Percentiles rank a stretch among this genome's conserved stretches.
Evolutionary conservation across 805 yeast genomes (phyloP).

Genomic region (Zygoascus tannicola): DNA sequence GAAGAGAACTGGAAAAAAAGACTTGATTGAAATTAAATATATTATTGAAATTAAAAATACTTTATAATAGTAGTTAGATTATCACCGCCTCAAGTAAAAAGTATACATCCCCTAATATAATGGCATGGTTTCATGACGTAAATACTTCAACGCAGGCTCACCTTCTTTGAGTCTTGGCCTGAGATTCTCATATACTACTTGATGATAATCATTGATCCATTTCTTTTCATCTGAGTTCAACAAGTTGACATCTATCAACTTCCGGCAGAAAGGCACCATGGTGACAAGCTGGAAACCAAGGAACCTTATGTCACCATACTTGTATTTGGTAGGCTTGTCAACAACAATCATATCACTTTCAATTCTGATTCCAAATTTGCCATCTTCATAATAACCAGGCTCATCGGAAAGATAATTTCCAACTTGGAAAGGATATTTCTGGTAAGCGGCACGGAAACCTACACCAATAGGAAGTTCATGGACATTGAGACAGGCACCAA

Average conservation of each 20-base stretch:
- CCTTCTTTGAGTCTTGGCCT: constrained; percentile 46
- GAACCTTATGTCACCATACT: constrained; percentile 48
- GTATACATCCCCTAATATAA: constrained; percentile 10
- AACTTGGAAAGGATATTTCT: constrained; percentile 41
- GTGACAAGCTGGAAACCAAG: constrained; percentile 78
- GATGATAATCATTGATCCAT: constrained; percentile 65
- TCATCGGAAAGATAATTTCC: constrained; percentile 85
- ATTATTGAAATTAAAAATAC: too few species aligned
- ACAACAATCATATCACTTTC: constrained; percentile 70
- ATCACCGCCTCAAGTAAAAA: too few species aligned
- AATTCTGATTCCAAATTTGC: constrained; percentile 81
- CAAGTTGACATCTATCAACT: constrained; percentile 53
- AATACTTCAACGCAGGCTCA: constrained; percentile 58
- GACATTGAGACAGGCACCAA: constrained; percentile 84
- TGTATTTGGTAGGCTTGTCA: constrained; percentile 31
- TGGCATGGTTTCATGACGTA: constrained; percentile 53
- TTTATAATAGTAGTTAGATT: too few species aligned
- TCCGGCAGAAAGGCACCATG: constrained; percentile 69
- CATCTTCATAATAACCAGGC: constrained; percentile 89
- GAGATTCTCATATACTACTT: constrained; percentile 43
- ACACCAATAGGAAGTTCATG: constrained; percentile 93
- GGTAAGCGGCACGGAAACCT: constrained; percentile 41
- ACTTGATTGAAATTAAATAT: too few species aligned
- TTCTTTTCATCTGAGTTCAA: constrained; percentile 51
- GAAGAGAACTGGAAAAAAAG: too few species aligned